Evolutionary conservation across 129 eudicot genomes (phyloP).

Genomic region (Arctium minus): DNA sequence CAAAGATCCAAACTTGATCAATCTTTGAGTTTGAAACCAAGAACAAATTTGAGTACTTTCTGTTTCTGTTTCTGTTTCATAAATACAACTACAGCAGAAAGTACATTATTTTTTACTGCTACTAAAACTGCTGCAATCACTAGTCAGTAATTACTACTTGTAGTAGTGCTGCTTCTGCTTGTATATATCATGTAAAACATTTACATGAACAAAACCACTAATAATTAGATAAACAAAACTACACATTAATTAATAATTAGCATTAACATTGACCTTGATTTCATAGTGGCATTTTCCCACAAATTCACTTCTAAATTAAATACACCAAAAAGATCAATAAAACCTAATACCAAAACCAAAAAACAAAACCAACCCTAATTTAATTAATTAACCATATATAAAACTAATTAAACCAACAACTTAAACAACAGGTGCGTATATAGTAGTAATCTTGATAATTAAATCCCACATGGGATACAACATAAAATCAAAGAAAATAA

Average conservation of each 20-base stretch:
- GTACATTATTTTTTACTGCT: slow-evolving; percentile 21
- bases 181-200: slow-evolving; percentile 3
- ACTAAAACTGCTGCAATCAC: slow-evolving; percentile 35
- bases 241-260: slow-evolving; percentile 11
- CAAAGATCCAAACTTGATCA: slow-evolving; percentile 18
- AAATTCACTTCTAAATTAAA: slow-evolving; percentile 1
- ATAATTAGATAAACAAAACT: background rate
- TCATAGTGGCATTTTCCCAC: slow-evolving; percentile 2
- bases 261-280: background rate
- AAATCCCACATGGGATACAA: slow-evolving; percentile 13
- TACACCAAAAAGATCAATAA: background rate
- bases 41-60: slow-evolving; percentile 9
- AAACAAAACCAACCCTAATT: background rate
- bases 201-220: slow-evolving; percentile 8
- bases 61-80: slow-evolving; percentile 3
- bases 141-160: slow-evolving; percentile 21
- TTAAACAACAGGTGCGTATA: background rate
- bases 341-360: background rate
- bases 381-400: background rate
- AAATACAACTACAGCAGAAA: slow-evolving; percentile 21
- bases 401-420: no score
- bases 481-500: background rate
- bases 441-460: slow-evolving; percentile 12
- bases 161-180: slow-evolving; percentile 14
- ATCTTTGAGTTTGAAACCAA: slow-evolving; percentile 8